A percentile compares a stretch with the other conserved stretches of the same genome.
phyloP scores from a whole-genome alignment of 1,139 yeast genomes.

The Geotrichum reessii region DNA sequence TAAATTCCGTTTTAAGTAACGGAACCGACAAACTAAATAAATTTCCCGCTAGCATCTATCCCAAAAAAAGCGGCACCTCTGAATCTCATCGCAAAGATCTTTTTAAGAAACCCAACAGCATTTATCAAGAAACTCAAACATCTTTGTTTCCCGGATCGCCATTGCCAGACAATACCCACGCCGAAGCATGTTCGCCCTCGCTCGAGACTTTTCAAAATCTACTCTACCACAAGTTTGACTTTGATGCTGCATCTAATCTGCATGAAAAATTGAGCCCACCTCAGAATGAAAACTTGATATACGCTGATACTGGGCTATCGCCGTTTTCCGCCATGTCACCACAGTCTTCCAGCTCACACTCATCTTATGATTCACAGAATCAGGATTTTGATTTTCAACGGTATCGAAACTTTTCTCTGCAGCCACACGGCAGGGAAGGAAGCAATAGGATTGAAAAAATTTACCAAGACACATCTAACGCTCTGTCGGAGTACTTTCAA shows the following conservation, averaged over 20 bases:
- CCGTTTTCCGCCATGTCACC: not conserved
- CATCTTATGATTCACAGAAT: not conserved
- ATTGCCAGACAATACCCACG: not conserved
- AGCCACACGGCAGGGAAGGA: not conserved
- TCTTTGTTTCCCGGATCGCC: not conserved
- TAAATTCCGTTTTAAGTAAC: not conserved
- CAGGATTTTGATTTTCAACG: not conserved
- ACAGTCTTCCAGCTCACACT: not conserved
- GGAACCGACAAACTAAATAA: not conserved
- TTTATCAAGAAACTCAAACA: not conserved
- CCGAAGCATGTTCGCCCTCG: not conserved
- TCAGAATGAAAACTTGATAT: not conserved
- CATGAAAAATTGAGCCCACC: not conserved
- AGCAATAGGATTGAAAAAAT: not conserved
- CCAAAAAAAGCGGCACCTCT: not conserved
- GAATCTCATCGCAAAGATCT: not conserved
- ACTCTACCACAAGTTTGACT: not conserved
- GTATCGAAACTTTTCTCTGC: not conserved
- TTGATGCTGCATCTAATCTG: not conserved
- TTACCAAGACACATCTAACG: not conserved
- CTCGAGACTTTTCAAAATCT: not conserved
- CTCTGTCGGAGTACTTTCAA: not conserved
- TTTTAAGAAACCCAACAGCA: not conserved
- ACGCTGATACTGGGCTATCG: not conserved
- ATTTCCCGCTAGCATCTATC: not conserved